Evolutionary conservation across 2,329 filamentous ascomycete genomes (phyloP), one percentile per base, ranked within the genome.

Genomic region (Berkeleyomyces rouxiae): DNA sequence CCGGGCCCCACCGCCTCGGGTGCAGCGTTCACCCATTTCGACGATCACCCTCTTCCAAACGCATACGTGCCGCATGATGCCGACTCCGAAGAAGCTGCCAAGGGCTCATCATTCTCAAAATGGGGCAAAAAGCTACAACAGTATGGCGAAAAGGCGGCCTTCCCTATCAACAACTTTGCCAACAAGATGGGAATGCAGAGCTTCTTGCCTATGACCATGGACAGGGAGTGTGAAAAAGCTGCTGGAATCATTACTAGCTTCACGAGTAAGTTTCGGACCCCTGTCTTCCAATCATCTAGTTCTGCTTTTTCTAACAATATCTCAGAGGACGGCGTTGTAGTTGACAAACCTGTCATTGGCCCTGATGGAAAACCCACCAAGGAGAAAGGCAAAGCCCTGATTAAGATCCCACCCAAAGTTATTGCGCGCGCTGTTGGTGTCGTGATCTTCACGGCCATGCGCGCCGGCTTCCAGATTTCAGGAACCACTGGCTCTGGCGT

Each of bases 151-250:
- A 63, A 65, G 62, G 65, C 65, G 3, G 65, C 64, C 4, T 11
- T 46, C 61, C 89, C 90, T 2, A 84, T 95, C 70, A 95, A 95
- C 71, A 83, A 80, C 65, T 73, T 95, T 31, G 88, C 86, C 13
- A 90, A 95, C 74, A 90, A 86, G 73, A 77, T 95, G 44, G 90
- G 90, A n/a, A 74, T 74, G 58, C 90, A 95, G 73, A 86, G 88
- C 31, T 95, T 95, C 73, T 86, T 91, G 81, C 90, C 90, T 1
- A 88, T 86, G 62, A 85, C 86, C 1, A 77, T 96, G 67, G 90
- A 95, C 70, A 90, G 90, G 72, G 91, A 96, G 75, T 87, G 86
- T 68, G 90, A 96, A 73, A 96, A 96, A 76, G 89, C 90, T 0
- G 90, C 90, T 42, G 78, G 88, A 10, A 95, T 96, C 58, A 72